phyloP scores from a whole-genome alignment of 129 eudicot genomes.

The Centella asiatica region DNA sequence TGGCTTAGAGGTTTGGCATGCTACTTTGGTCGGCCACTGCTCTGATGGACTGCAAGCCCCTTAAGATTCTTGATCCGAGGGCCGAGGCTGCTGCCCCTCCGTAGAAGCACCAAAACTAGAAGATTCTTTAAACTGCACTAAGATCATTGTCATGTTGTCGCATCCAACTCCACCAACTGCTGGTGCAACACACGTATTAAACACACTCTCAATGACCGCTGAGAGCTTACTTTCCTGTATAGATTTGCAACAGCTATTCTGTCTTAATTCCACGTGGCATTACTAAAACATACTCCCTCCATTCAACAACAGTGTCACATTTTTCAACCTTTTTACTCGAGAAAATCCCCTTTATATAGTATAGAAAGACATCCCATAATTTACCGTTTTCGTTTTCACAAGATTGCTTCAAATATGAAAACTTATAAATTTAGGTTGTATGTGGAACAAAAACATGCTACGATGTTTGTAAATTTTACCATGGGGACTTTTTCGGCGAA shows the following conservation, averaged over 20 bases:
- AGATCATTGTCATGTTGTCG: constrained; percentile 92
- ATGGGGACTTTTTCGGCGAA: neutral
- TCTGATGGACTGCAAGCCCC: constrained; percentile 12
- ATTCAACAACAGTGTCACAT: too few relatives aligned
- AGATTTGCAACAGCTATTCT: constrained; percentile 1
- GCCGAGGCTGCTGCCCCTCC: constrained; percentile 13
- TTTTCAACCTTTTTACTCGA: too few relatives aligned
- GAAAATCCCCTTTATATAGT: too few relatives aligned
- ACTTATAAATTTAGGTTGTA: too few relatives aligned
- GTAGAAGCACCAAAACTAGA: constrained; percentile 18
- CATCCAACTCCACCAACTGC: constrained; percentile 73
- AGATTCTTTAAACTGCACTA: constrained; percentile 59
- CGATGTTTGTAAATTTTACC: neutral
- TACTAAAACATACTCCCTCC: neutral
- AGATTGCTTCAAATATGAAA: too few relatives aligned
- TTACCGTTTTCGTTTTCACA: too few relatives aligned
- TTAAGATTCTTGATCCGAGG: constrained; percentile 18
- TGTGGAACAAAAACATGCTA: neutral
- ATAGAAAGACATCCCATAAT: too few relatives aligned
- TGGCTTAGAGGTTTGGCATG: neutral
- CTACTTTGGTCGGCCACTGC: constrained; percentile 13
- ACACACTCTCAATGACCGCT: constrained; percentile 46
- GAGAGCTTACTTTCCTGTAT: constrained; percentile 69
- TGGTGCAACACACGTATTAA: constrained; percentile 79
- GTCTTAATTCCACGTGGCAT: neutral